These are phyloP conservation scores for Coniosporium tulheliwenetii DNA, from an alignment of 2,329 filamentous ascomycete genomes.

Conservation along the genomic window DNA sequence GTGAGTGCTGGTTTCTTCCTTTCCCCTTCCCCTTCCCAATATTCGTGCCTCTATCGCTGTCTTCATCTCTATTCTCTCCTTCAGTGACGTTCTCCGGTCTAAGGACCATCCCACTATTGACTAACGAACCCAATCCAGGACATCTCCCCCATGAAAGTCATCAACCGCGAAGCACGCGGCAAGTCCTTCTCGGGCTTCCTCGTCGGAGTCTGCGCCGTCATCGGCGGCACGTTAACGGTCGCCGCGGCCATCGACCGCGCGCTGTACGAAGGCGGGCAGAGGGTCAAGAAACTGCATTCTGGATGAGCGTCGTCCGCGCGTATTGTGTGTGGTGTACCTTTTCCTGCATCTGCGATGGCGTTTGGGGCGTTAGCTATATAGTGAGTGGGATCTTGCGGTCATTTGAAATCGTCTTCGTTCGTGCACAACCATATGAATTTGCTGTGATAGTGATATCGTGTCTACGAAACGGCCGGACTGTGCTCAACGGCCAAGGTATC, in stretches of 20 bases:
- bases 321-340: too few relatives aligned
- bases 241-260: slow-evolving; percentile 85
- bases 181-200: slow-evolving; percentile 90
- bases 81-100: neutral
- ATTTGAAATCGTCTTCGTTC: too few relatives aligned
- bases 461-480: too few relatives aligned
- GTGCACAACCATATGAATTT: too few relatives aligned
- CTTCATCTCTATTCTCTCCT: slow-evolving; percentile 1
- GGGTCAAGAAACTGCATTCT: slow-evolving; percentile 73
- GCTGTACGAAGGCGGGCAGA: slow-evolving; percentile 72
- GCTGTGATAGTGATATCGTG: too few relatives aligned
- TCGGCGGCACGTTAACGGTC: slow-evolving; percentile 89
- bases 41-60: neutral
- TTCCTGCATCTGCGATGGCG: too few relatives aligned
- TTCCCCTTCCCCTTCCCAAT: neutral
- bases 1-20: slow-evolving; percentile 36
- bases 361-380: too few relatives aligned
- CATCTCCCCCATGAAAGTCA: slow-evolving; percentile 98
- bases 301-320: slow-evolving; percentile 20
- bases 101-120: neutral
- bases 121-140: slow-evolving; percentile 39
- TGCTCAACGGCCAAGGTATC: too few relatives aligned
- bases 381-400: too few relatives aligned
- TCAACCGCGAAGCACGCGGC: slow-evolving; percentile 80
- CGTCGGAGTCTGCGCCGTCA: slow-evolving; percentile 83